Evolutionary conservation across 2,329 filamentous ascomycete genomes (phyloP).

Genomic region (Cadophora malorum): DNA sequence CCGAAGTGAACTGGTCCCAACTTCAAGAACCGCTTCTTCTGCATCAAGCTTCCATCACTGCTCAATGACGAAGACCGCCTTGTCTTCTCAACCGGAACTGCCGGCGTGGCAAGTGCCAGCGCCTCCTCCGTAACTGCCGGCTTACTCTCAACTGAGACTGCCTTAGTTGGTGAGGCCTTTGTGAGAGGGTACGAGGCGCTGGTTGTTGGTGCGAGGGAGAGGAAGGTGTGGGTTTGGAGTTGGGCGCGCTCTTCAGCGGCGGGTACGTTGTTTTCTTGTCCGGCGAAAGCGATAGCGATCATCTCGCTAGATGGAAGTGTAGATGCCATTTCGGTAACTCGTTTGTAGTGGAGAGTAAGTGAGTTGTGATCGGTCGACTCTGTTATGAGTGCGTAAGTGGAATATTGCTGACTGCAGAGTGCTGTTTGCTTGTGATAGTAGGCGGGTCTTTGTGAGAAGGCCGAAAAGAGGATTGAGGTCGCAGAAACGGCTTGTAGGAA

Average conservation of each 20-base stretch:
- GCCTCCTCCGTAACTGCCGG: constrained; percentile 16
- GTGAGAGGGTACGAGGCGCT: constrained; percentile 38
- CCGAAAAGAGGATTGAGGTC: constrained; percentile 25
- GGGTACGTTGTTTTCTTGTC: constrained; percentile 34
- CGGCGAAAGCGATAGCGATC: constrained; percentile 27
- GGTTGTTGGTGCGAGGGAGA: constrained; percentile 41
- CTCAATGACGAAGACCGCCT: constrained; percentile 34
- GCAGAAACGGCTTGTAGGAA: constrained; percentile 29
- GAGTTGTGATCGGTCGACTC: constrained; percentile 16
- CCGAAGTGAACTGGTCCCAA: constrained; percentile 42
- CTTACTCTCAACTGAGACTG: constrained; percentile 16
- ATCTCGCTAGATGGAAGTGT: constrained; percentile 29
- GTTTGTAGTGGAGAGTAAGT: constrained; percentile 12
- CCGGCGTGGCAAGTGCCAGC: constrained; percentile 19
- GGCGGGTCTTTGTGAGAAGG: constrained; percentile 22
- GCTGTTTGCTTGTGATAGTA: constrained; percentile 17
- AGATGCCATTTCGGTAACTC: constrained; percentile 29
- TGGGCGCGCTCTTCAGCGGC: constrained; percentile 30
- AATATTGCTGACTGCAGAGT: constrained; percentile 22
- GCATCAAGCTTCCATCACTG: constrained; percentile 25
- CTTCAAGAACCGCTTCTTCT: constrained; percentile 39
- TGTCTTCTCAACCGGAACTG: constrained; percentile 25
- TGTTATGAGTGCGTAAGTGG: constrained; percentile 4
- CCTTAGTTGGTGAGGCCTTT: constrained; percentile 21
- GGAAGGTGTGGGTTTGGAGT: constrained; percentile 34